Evolutionary conservation across 106 monocot species (phyloP).

Genomic region (Cymbidium sinense): DNA sequence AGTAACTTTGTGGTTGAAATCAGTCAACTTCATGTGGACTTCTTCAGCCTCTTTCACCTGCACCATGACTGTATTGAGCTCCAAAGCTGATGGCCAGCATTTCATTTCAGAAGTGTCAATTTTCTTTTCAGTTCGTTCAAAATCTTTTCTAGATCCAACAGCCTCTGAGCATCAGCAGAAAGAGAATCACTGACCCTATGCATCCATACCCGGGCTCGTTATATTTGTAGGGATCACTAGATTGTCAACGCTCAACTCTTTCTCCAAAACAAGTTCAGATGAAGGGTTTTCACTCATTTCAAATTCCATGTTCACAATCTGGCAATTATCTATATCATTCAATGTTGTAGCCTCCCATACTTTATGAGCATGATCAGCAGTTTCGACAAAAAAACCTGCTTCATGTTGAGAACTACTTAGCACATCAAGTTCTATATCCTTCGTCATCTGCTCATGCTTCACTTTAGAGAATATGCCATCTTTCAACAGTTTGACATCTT

Average conservation of each 20-base stretch:
- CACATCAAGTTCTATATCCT: constrained; percentile 82
- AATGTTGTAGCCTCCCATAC: constrained; percentile 33
- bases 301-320: constrained; percentile 30
- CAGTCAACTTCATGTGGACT: constrained; percentile 33
- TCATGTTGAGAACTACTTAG: constrained; percentile 7
- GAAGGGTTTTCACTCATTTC: constrained; percentile 35
- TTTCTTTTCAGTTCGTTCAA: constrained; percentile 51
- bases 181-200: constrained; percentile 35
- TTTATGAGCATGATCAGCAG: constrained; percentile 41
- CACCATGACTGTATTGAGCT: constrained; percentile 33
- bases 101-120: constrained; percentile 36
- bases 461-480: constrained; percentile 14
- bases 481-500: neutral
- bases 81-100: constrained; percentile 17
- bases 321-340: neutral
- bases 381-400: constrained; percentile 4
- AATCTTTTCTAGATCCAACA: constrained; percentile 34
- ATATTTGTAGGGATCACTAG: constrained; percentile 18
- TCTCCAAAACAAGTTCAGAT: constrained; percentile 46
- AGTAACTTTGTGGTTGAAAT: constrained; percentile 39
- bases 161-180: constrained; percentile 52
- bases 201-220: constrained; percentile 44
- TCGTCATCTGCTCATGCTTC: constrained; percentile 39
- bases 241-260: constrained; percentile 57
- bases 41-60: constrained; percentile 59